phyloP scores from a whole-genome alignment of 192 early-diverging fungal species.

The Thoreauomyces humboldtii region DNA sequence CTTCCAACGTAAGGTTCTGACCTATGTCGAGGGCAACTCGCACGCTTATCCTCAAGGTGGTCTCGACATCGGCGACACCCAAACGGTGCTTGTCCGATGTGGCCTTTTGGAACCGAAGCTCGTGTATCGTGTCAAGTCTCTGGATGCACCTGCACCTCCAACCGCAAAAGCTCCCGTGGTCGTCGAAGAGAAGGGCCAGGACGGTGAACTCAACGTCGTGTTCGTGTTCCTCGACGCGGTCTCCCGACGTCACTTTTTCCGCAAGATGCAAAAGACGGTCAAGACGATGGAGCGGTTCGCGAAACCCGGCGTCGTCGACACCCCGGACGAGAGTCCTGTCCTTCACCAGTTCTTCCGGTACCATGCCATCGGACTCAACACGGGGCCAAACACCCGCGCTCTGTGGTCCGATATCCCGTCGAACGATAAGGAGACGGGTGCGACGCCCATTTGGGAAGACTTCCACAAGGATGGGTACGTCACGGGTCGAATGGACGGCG shows the following conservation, averaged over 20 bases:
- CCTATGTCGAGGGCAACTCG: constrained; percentile 1
- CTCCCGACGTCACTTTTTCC: constrained; percentile 6
- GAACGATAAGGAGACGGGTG: background rate
- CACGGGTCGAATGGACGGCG: constrained; percentile 1
- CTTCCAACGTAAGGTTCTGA: background rate
- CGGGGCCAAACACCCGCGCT: background rate
- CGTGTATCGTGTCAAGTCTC: background rate
- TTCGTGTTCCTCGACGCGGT: constrained; percentile 3
- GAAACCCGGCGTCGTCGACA: background rate
- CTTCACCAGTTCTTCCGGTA: constrained; percentile 10
- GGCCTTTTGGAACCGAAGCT: background rate
- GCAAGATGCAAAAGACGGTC: constrained; percentile 6
- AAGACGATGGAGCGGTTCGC: background rate
- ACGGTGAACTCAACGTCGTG: constrained; percentile 4
- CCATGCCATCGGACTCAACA: constrained; percentile 9
- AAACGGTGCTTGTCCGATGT: background rate
- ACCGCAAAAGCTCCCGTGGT: no score
- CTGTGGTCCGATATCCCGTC: constrained; percentile 1
- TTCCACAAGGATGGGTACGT: constrained; percentile 1
- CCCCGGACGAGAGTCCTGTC: background rate
- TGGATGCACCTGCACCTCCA: background rate
- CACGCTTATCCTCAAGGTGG: background rate
- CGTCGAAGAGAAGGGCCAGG: background rate
- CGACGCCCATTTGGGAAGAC: constrained; percentile 2
- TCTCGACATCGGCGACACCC: background rate